Conservation (phyloP, 1,284 basidiomycete species). For the Entoloma clypeatum region DNA sequence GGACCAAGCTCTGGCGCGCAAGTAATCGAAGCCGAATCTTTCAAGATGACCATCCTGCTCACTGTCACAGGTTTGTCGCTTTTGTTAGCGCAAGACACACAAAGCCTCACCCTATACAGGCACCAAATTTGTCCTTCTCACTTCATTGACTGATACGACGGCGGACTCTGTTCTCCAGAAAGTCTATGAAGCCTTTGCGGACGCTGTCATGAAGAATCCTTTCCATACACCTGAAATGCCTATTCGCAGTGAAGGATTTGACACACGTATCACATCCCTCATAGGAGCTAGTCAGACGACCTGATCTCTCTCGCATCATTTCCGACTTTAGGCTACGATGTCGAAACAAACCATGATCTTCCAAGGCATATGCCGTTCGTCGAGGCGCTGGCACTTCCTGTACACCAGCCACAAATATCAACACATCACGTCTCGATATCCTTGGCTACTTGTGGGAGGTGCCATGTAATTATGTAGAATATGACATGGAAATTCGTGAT, state of each 20-base stretch:
- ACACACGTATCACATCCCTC: slow-evolving; percentile 61
- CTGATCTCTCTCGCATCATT: slow-evolving; percentile 6
- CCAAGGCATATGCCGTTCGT: too few relatives aligned
- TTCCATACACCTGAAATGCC: slow-evolving; percentile 99
- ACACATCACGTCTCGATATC: too few relatives aligned
- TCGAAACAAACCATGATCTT: too few relatives aligned
- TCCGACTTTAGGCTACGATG: too few relatives aligned
- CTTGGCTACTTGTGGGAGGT: too few relatives aligned
- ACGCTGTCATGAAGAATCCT: slow-evolving; percentile 98
- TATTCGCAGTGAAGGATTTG: slow-evolving; percentile 89
- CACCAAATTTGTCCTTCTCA: slow-evolving; percentile 95
- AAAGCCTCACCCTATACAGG: slow-evolving; percentile 45
- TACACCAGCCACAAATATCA: too few relatives aligned
- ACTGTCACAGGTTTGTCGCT: slow-evolving; percentile 82
- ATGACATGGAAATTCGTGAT: too few relatives aligned
- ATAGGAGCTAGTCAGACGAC: slow-evolving; percentile 46
- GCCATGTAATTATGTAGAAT: too few relatives aligned
- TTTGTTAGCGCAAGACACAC: slow-evolving; percentile 2
- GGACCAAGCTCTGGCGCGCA: slow-evolving; percentile 85
- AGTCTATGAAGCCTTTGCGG: slow-evolving; percentile 88
- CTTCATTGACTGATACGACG: slow-evolving; percentile 70
- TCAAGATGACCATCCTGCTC: slow-evolving; percentile 86
- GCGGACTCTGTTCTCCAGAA: slow-evolving; percentile 75
- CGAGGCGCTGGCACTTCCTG: too few relatives aligned
- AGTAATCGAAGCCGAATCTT: slow-evolving; percentile 91